Percentiles rank a stretch among this genome's conserved stretches.
These are phyloP conservation scores for Paramarasmius palmivorus DNA, from an alignment of 1,284 basidiomycete genomes.

Conservation along the genomic window DNA sequence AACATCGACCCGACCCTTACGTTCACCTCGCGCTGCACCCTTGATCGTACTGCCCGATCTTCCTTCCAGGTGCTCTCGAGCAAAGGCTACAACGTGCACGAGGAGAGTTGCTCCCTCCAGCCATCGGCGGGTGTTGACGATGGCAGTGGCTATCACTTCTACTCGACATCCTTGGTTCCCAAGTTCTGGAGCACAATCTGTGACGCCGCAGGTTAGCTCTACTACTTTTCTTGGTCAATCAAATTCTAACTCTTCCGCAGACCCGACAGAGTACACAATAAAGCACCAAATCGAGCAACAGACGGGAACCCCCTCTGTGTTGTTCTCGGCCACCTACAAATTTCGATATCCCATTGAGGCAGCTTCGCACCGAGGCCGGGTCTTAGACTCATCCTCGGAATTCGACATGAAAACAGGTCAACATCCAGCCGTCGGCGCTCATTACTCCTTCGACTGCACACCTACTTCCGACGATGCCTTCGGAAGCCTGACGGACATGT, in stretches of 20 bases:
- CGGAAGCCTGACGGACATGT: neutral
- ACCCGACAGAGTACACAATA: constrained; percentile 57
- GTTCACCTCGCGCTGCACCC: constrained; percentile 42
- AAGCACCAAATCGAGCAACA: constrained; percentile 55
- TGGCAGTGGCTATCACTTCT: constrained; percentile 42
- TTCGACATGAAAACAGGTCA: neutral
- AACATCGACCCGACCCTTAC: constrained; percentile 66
- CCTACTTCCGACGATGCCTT: neutral
- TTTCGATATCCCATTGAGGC: constrained; percentile 40
- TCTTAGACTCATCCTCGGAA: neutral
- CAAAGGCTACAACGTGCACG: constrained; percentile 37
- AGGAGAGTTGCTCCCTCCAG: constrained; percentile 46
- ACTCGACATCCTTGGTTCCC: constrained; percentile 59
- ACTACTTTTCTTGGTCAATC: neutral
- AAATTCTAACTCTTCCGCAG: constrained; percentile 29
- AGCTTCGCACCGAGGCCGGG: neutral
- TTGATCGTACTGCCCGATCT: constrained; percentile 46
- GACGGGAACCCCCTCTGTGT: constrained; percentile 25
- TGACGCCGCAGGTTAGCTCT: constrained; percentile 46
- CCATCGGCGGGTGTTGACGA: constrained; percentile 34
- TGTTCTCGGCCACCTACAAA: constrained; percentile 55
- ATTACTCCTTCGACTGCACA: neutral
- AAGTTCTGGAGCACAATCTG: constrained; percentile 59
- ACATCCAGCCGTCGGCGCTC: neutral
- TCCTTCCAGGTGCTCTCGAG: constrained; percentile 44